Percentiles rank a stretch among this genome's conserved stretches.
Evolutionary conservation across 805 yeast genomes (phyloP).

Genomic region (Candida nemodendra): DNA sequence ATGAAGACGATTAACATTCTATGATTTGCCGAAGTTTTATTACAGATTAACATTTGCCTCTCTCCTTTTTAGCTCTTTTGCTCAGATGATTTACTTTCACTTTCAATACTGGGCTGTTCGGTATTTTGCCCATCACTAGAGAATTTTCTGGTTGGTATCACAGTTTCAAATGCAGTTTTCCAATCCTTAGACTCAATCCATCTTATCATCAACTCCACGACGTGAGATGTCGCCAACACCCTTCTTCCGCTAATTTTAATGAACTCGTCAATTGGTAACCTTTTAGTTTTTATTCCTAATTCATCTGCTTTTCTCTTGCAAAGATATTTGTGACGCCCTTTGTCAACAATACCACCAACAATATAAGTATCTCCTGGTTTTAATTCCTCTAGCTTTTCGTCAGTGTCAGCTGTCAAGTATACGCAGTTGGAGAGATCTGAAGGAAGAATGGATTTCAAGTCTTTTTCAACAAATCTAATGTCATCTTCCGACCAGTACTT

Average conservation of each 20-base stretch:
- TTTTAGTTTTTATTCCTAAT: constrained; percentile 67
- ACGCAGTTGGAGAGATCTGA: constrained; percentile 42
- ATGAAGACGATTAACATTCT: too few species aligned
- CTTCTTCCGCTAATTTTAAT: constrained; percentile 81
- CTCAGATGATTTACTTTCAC: constrained; percentile 1
- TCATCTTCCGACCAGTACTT: constrained; percentile 58
- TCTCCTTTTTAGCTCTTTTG: constrained; percentile 3
- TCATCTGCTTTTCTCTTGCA: constrained; percentile 80
- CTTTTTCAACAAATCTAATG: constrained; percentile 47
- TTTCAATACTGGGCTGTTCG: neutral
- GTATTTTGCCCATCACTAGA: constrained; percentile 6
- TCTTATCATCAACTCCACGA: constrained; percentile 79
- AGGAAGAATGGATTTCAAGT: constrained; percentile 32
- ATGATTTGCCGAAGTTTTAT: too few species aligned
- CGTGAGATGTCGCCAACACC: constrained; percentile 92
- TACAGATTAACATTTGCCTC: constrained; percentile 2
- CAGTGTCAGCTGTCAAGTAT: constrained; percentile 87
- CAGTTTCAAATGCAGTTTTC: constrained; percentile 84
- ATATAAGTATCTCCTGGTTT: constrained; percentile 74
- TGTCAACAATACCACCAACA: constrained; percentile 95
- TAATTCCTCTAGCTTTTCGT: constrained; percentile 59
- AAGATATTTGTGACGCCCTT: constrained; percentile 79
- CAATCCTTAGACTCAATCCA: constrained; percentile 81
- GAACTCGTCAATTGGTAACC: constrained; percentile 84
- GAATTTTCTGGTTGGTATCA: constrained; percentile 77